Percentiles rank a stretch among this genome's conserved stretches.
Evolutionary conservation across 2,329 filamentous ascomycete species (phyloP).

Genomic region (Alternaria hordeiaustralica): DNA sequence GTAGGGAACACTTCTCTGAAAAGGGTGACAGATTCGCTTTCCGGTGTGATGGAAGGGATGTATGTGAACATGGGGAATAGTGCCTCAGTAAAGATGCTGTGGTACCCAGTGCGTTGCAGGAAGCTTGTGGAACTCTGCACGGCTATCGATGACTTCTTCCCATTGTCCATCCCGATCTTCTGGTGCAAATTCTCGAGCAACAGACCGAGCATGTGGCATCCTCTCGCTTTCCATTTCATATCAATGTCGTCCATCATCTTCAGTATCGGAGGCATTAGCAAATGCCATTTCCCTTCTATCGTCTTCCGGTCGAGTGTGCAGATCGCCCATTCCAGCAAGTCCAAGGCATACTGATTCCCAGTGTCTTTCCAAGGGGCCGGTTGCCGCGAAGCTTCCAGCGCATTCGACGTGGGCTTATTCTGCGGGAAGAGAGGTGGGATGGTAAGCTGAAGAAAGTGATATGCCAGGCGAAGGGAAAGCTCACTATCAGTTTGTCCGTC

Average conservation of each 20-base stretch:
- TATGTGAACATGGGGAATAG: conserved; percentile 75
- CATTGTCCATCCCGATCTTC: not conserved
- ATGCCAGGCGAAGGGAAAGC: conserved; percentile 57
- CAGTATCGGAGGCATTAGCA: conserved; percentile 73
- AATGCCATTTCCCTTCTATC: conserved; percentile 67
- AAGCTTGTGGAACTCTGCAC: conserved; percentile 54
- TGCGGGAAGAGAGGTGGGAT: conserved; percentile 70
- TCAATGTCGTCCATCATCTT: conserved; percentile 71
- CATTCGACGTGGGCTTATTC: conserved; percentile 33
- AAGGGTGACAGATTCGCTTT: conserved; percentile 70
- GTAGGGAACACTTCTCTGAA: conserved; percentile 71
- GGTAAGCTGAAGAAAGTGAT: conserved; percentile 66
- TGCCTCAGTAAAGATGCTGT: conserved; percentile 71
- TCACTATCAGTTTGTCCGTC: conserved; percentile 59
- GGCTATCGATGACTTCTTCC: conserved; percentile 26
- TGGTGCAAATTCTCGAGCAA: conserved; percentile 59
- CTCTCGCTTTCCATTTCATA: conserved; percentile 60
- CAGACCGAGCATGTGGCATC: conserved; percentile 60
- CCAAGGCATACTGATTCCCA: conserved; percentile 57
- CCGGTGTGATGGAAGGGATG: conserved; percentile 78
- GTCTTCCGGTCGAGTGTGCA: conserved; percentile 55
- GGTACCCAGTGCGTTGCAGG: conserved; percentile 63
- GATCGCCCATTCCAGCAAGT: conserved; percentile 69
- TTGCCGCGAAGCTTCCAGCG: conserved; percentile 66
- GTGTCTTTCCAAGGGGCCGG: conserved; percentile 65